phyloP scores from a whole-genome alignment of 164 flowering plant species.

The Umbellularia californica region DNA sequence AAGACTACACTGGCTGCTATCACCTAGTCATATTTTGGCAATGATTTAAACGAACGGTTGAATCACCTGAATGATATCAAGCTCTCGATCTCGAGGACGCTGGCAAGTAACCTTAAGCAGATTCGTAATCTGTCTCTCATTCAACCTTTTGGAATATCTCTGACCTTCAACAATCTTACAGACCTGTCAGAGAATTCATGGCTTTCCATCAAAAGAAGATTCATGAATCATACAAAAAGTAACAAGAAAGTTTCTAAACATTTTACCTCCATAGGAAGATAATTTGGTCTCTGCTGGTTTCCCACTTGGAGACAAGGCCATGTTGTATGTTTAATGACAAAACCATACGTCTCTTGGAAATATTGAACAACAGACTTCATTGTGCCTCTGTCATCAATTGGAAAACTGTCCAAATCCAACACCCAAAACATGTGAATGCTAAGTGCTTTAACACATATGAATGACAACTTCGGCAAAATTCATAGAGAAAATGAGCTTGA shows the following conservation, averaged over 20 bases:
- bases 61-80: conserved; percentile 58
- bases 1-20: not conserved
- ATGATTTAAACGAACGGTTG: not conserved
- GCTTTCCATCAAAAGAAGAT: not conserved
- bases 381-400: conserved; percentile 78
- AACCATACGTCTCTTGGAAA: conserved; percentile 85
- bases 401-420: conserved; percentile 40
- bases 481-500: not conserved
- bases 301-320: conserved; percentile 99
- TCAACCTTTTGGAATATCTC: conserved; percentile 71
- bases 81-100: conserved; percentile 70
- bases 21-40: not conserved
- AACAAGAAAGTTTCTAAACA: not conserved
- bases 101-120: conserved; percentile 75
- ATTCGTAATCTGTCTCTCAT: conserved; percentile 71
- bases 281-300: conserved; percentile 78
- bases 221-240: not conserved
- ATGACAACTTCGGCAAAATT: not conserved
- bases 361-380: conserved; percentile 86
- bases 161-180: conserved; percentile 92
- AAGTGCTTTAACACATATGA: not conserved
- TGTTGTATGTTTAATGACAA: conserved; percentile 68
- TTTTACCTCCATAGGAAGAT: conserved; percentile 93
- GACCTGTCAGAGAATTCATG: conserved; percentile 36
- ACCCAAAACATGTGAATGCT: not conserved